A percentile compares a stretch with the other conserved stretches of the same genome.
phyloP scores from a whole-genome alignment of 1,284 basidiomycete species.

The Irpex lacteus region DNA sequence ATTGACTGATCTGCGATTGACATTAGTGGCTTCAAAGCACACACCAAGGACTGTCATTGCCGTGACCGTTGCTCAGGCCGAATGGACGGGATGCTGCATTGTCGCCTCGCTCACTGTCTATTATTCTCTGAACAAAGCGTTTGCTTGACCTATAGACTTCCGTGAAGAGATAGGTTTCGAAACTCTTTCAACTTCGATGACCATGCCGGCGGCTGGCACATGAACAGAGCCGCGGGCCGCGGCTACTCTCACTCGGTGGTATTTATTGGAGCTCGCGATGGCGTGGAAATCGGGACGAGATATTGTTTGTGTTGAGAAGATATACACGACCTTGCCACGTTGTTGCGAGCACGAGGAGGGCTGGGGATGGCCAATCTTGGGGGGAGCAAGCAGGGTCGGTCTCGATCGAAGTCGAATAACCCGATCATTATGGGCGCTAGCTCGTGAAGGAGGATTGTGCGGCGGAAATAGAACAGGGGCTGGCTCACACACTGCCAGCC shows the following conservation, averaged over 20 bases:
- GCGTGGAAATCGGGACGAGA: not conserved
- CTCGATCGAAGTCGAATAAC: not conserved
- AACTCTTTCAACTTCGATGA: not conserved
- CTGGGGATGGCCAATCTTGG: not conserved
- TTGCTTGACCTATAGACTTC: too few relatives aligned
- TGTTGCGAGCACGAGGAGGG: not conserved
- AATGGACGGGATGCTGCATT: too few relatives aligned
- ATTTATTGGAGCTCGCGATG: not conserved
- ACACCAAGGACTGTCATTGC: too few relatives aligned
- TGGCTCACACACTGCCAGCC: not conserved
- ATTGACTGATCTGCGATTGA: not conserved
- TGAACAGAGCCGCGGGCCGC: not conserved
- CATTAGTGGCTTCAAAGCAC: too few relatives aligned
- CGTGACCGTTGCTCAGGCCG: too few relatives aligned
- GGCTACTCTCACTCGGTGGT: not conserved
- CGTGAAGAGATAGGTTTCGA: too few relatives aligned
- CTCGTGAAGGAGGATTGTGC: not conserved
- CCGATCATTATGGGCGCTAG: not conserved
- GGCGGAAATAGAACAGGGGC: not conserved
- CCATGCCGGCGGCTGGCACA: not conserved
- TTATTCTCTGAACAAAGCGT: too few relatives aligned
- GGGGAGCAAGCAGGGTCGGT: too few relatives aligned
- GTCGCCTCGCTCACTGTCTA: too few relatives aligned
- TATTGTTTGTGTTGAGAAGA: not conserved
- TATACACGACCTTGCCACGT: not conserved